Conservation (phyloP, 2,329 filamentous ascomycete species). For the Penicillium sp. region DNA sequence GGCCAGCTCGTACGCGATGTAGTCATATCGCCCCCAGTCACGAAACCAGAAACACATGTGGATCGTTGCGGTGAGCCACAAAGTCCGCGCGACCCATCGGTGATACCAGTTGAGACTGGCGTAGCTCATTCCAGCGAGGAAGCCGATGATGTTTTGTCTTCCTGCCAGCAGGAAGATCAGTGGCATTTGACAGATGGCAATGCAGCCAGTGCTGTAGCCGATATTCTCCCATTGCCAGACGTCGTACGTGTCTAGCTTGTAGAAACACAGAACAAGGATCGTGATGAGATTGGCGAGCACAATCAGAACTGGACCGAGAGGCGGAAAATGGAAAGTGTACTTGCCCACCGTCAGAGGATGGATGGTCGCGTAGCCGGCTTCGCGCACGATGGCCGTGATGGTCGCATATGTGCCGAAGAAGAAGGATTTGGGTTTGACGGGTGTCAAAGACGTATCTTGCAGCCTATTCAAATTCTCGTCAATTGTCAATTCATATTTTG, state of each 20-base stretch:
- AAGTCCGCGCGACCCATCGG: constrained; percentile 46
- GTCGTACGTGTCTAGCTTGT: constrained; percentile 47
- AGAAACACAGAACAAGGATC: constrained; percentile 52
- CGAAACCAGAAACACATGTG: constrained; percentile 52
- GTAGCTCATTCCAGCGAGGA: constrained; percentile 44
- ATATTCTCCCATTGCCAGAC: constrained; percentile 50
- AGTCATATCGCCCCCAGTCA: constrained; percentile 48
- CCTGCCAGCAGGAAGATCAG: constrained; percentile 52
- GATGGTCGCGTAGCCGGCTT: constrained; percentile 46
- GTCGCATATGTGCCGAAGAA: constrained; percentile 48
- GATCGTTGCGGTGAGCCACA: constrained; percentile 50
- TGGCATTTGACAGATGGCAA: constrained; percentile 50
- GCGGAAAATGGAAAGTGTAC: constrained; percentile 33
- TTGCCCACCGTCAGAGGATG: constrained; percentile 29
- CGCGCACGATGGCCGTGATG: constrained; percentile 48
- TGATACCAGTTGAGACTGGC: constrained; percentile 50
- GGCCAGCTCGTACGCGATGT: constrained; percentile 44
- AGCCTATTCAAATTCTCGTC: constrained; percentile 32
- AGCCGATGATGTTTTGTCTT: constrained; percentile 50
- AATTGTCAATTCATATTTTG: background rate
- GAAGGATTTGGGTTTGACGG: constrained; percentile 50
- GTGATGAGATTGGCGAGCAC: constrained; percentile 43
- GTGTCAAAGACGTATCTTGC: constrained; percentile 38
- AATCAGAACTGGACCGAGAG: constrained; percentile 33
- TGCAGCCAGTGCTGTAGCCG: constrained; percentile 51